Percentiles rank a stretch among this genome's conserved stretches.
These are phyloP conservation scores for Cordyceps militaris DNA, from an alignment of 2,329 filamentous ascomycete species.

Conservation along the genomic window DNA sequence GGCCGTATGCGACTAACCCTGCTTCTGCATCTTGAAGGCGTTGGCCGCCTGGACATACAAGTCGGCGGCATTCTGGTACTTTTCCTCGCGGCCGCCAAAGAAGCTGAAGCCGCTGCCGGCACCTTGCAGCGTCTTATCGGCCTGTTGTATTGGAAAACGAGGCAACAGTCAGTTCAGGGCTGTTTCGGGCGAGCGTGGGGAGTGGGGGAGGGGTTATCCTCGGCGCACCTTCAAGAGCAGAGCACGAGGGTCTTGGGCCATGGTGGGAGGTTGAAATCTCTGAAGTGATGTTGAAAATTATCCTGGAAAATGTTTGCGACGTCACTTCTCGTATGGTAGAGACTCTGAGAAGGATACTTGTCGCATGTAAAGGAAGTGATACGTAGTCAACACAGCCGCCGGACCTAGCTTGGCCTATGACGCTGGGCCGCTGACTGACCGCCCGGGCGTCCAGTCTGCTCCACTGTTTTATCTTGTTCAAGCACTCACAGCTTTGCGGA, in stretches of 20 bases:
- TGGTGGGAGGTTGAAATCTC: constrained; percentile 26
- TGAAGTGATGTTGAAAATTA: background rate
- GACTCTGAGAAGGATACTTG: background rate
- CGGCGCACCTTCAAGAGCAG: constrained; percentile 65
- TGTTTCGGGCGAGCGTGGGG: background rate
- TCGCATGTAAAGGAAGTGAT: constrained; percentile 9
- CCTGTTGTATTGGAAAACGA: constrained; percentile 43
- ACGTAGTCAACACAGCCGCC: constrained; percentile 8
- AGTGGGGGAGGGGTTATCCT: constrained; percentile 21
- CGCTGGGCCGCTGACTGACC: constrained; percentile 11
- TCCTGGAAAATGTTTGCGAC: background rate
- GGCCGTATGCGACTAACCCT: constrained; percentile 47
- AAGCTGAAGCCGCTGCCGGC: constrained; percentile 79
- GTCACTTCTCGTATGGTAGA: background rate
- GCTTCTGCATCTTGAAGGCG: constrained; percentile 81
- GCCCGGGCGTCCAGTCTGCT: constrained; percentile 3
- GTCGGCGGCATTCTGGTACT: constrained; percentile 83
- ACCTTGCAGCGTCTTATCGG: constrained; percentile 72
- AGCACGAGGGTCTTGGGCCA: constrained; percentile 72
- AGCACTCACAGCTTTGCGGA: background rate
- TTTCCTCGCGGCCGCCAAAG: constrained; percentile 81
- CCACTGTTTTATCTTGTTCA: constrained; percentile 5
- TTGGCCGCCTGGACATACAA: constrained; percentile 84
- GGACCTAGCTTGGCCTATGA: constrained; percentile 6
- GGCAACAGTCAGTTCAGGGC: background rate